Conservation (phyloP, 2,329 filamentous ascomycete species). For the Hirsutella minnesotensis region DNA sequence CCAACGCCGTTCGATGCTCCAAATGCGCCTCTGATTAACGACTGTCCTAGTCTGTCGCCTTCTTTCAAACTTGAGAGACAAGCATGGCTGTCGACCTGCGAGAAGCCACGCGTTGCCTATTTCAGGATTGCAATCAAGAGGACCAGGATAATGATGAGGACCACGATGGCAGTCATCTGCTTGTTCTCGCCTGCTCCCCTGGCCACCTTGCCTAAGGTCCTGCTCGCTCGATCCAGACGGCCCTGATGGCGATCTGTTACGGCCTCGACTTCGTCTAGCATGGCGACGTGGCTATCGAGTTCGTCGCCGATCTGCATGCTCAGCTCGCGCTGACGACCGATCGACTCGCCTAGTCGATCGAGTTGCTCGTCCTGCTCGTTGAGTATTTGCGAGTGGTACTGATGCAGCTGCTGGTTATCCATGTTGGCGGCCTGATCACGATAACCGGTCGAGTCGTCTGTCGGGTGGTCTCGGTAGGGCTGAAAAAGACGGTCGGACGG, state of each 20-base stretch:
- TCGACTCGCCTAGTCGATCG: slow-evolving; percentile 76
- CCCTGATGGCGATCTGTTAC: slow-evolving; percentile 70
- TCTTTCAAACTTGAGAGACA: too few species aligned
- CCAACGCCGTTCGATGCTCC: too few species aligned
- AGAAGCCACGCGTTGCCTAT: slow-evolving; percentile 21
- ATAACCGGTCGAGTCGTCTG: slow-evolving; percentile 39
- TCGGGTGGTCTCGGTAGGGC: slow-evolving; percentile 60
- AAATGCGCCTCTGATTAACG: too few species aligned
- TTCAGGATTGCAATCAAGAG: slow-evolving; percentile 75
- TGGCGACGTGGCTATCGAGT: slow-evolving; percentile 75
- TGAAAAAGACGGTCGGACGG: slow-evolving; percentile 33
- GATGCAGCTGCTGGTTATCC: slow-evolving; percentile 75
- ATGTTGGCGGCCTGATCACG: slow-evolving; percentile 47
- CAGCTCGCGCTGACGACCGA: slow-evolving; percentile 80
- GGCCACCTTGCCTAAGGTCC: slow-evolving; percentile 59
- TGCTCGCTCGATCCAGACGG: slow-evolving; percentile 63
- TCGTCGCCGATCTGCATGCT: slow-evolving; percentile 96
- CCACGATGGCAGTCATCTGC: slow-evolving; percentile 73
- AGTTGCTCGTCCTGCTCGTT: slow-evolving; percentile 88
- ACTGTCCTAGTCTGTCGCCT: too few species aligned
- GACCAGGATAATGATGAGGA: slow-evolving; percentile 71
- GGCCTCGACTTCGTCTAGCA: slow-evolving; percentile 82
- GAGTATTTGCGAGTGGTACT: slow-evolving; percentile 69
- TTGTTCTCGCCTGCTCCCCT: slow-evolving; percentile 71
- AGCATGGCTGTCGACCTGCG: too few species aligned